A percentile compares a stretch with the other conserved stretches of the same genome.
phyloP scores from a whole-genome alignment of 176 grass and related monocot genomes.

The Eragrostis curvula region DNA sequence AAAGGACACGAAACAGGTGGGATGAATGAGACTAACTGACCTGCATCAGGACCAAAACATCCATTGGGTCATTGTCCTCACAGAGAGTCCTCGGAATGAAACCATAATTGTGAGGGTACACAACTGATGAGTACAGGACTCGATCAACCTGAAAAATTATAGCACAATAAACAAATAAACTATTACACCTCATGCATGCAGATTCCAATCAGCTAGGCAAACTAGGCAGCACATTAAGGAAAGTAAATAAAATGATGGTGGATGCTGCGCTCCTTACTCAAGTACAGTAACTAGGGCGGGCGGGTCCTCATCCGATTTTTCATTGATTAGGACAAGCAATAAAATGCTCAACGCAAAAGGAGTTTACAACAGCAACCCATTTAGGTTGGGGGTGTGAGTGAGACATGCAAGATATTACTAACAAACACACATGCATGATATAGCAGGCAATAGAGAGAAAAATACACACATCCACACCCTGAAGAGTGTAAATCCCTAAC shows the following conservation, averaged over 20 bases:
- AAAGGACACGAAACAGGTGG: neutral
- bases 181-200: neutral
- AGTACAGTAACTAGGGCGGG: neutral
- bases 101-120: constrained; percentile 83
- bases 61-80: constrained; percentile 79
- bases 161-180: neutral
- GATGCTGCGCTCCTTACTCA: neutral
- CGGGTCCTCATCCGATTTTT: too few species aligned
- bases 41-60: constrained; percentile 88
- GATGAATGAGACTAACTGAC: constrained; percentile 20
- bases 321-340: too few species aligned
- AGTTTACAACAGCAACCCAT: too few species aligned
- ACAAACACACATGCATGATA: neutral
- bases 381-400: neutral
- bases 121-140: constrained; percentile 69
- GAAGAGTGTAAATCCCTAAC: neutral
- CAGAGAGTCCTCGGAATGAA: constrained; percentile 76
- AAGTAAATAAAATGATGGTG: constrained; percentile 14
- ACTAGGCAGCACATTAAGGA: neutral
- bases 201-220: neutral
- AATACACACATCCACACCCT: too few species aligned
- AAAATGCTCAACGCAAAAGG: too few species aligned
- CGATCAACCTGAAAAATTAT: constrained; percentile 62
- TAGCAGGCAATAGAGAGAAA: neutral
- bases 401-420: too few species aligned